Percentiles rank a stretch among this genome's conserved stretches.
phyloP scores from a whole-genome alignment of 495 filamentous ascomycete species.

The Copromyces sp. region DNA sequence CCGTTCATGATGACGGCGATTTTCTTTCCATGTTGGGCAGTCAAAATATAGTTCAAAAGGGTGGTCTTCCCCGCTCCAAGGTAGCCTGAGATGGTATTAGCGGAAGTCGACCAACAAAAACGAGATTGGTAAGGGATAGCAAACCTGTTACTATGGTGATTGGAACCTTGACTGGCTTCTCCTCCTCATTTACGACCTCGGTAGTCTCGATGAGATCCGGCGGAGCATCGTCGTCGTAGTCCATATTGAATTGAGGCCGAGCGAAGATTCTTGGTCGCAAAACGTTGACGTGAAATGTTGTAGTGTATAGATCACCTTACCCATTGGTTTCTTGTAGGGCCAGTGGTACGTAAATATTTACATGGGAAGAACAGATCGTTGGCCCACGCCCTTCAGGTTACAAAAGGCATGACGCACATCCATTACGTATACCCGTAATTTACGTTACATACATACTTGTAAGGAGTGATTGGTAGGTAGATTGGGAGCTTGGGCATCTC shows the following conservation, averaged over 20 bases:
- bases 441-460: neutral
- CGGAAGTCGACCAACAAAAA: neutral
- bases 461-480: neutral
- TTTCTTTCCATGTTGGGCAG: slow-evolving; percentile 88
- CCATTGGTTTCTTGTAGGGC: neutral
- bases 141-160: slow-evolving; percentile 91
- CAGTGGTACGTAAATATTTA: neutral
- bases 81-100: slow-evolving; percentile 44
- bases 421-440: neutral
- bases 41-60: slow-evolving; percentile 88
- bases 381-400: neutral
- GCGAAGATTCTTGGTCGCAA: neutral
- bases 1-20: slow-evolving; percentile 97
- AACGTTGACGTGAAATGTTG: neutral
- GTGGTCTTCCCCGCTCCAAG: slow-evolving; percentile 95
- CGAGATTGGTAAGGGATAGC: slow-evolving; percentile 8
- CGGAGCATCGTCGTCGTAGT: slow-evolving; percentile 61
- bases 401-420: neutral
- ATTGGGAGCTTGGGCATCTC: neutral
- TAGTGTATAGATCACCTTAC: neutral
- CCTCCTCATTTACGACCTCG: slow-evolving; percentile 28
- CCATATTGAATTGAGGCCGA: slow-evolving; percentile 20
- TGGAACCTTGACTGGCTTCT: slow-evolving; percentile 59
- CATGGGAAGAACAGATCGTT: neutral
- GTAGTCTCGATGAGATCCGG: slow-evolving; percentile 58